phyloP scores from a whole-genome alignment of 164 flowering plant genomes.

The Houttuynia cordata region DNA sequence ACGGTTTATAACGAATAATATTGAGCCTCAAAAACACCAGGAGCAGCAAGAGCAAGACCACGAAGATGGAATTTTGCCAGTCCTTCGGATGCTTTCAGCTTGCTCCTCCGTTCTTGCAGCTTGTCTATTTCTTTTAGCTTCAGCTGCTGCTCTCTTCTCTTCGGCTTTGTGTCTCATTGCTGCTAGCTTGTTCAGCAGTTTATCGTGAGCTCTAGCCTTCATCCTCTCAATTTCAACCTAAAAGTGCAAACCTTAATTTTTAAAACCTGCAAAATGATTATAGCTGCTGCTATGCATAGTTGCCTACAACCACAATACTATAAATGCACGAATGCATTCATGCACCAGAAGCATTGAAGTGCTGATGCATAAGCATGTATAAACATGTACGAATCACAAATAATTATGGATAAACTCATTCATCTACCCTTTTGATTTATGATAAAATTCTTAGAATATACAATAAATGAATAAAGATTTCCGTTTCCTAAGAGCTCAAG shows the following conservation, averaged over 20 bases:
- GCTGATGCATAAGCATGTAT: too few species aligned
- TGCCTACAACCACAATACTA: neutral
- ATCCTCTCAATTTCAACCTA: slow-evolving; percentile 79
- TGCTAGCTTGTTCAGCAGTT: slow-evolving; percentile 63
- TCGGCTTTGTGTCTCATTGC: slow-evolving; percentile 61
- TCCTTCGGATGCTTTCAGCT: slow-evolving; percentile 66
- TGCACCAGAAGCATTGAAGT: too few species aligned
- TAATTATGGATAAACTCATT: too few species aligned
- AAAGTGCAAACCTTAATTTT: neutral
- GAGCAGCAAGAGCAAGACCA: slow-evolving; percentile 40
- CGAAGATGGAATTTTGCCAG: slow-evolving; percentile 63
- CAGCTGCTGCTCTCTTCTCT: slow-evolving; percentile 66
- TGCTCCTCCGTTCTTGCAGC: slow-evolving; percentile 65
- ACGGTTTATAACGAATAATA: neutral
- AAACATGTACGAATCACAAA: too few species aligned
- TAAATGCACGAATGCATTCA: too few species aligned
- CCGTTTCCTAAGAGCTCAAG: too few species aligned
- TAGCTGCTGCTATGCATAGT: neutral
- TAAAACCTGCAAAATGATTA: too few species aligned
- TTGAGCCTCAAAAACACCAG: slow-evolving; percentile 44
- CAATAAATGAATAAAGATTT: too few species aligned
- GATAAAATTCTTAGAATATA: too few species aligned
- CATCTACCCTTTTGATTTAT: too few species aligned
- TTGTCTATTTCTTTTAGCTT: slow-evolving; percentile 45
- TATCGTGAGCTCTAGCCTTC: slow-evolving; percentile 54